Base-by-base conservation (phyloP, 441 rosid species). In the Brassica hybrid region DNA sequence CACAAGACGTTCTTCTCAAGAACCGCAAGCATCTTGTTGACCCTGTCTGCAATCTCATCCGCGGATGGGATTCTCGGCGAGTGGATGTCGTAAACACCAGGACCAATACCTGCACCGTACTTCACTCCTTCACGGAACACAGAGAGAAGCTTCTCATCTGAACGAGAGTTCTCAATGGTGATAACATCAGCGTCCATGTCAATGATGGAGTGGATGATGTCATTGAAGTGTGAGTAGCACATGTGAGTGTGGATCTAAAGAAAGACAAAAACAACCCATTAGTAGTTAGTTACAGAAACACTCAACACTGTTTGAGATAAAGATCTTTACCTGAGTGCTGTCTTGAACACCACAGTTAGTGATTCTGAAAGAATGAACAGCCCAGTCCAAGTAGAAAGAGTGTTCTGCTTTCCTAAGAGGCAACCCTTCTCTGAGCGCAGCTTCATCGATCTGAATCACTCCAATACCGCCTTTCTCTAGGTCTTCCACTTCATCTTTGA, bases 121-220 rank as follows among this genome's bases (percentile, higher is more conserved):
- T 90, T 94, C 32, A 94, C 99, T 77, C 97, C 99, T 83, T 94
- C 99, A 0, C 99, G 94, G 98, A 94, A 94, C 52, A 94, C 99
- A 0, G 99, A 94, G 25, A 94, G 90, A 70, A 94, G 96, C 88
- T 94, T 94, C 91, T 93, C 98, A 41, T 93, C 99, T 0, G 98
- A 93, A 13, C 96, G 94, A 11, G 99, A 93, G 91, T 94, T 94
- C 91, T 94, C 98, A 5, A 94, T 94, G 80, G 99, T 94, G 80
- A 94, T 94, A 64, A 94, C 98, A 83, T 94, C 98, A 1, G 98
- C 98, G 43, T 94, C 99, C 99, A 94, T 94, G 90, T 92, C 87
- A 5, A 94, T 93, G 70, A 94, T 93, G 11, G 97, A 94, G 85
- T 94, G 98, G 76, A 93, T 93, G 74, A 95, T 95, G 83, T 95